Percentiles rank a stretch among this genome's conserved stretches.
Evolutionary conservation across 768 basidiomycete genomes (phyloP).

Genomic region (Calocybe gangraenosa): DNA sequence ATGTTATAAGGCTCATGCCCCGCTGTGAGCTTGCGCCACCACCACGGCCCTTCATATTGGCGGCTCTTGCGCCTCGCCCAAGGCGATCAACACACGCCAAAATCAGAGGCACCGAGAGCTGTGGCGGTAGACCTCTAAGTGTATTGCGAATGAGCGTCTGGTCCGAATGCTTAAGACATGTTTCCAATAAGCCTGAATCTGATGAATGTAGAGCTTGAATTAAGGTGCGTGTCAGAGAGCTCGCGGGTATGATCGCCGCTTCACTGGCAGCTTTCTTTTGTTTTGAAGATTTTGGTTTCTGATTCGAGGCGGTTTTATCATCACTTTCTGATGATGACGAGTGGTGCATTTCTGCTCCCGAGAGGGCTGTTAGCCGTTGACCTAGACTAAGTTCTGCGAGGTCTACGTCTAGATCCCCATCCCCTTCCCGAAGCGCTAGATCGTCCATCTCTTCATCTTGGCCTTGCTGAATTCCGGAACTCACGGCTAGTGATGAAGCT

Average conservation of each 20-base stretch:
- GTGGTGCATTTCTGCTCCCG: slow-evolving; percentile 41
- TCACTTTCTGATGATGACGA: slow-evolving; percentile 54
- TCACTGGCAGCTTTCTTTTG: slow-evolving; percentile 26
- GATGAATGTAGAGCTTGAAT: slow-evolving; percentile 96
- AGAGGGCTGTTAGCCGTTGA: slow-evolving; percentile 77
- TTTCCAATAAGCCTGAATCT: slow-evolving; percentile 83
- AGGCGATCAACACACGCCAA: slow-evolving; percentile 87
- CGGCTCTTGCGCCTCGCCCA: slow-evolving; percentile 67
- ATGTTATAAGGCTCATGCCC: slow-evolving; percentile 63
- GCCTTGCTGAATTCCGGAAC: slow-evolving; percentile 63
- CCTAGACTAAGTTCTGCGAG: slow-evolving; percentile 90
- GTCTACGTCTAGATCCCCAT: slow-evolving; percentile 75
- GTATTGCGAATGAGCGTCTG: slow-evolving; percentile 81
- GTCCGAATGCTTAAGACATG: slow-evolving; percentile 82
- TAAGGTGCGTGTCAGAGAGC: slow-evolving; percentile 88
- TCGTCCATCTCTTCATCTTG: slow-evolving; percentile 56
- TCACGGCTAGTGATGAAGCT: slow-evolving; percentile 52
- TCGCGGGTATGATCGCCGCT: slow-evolving; percentile 56
- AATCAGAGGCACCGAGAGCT: slow-evolving; percentile 81
- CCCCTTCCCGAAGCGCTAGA: slow-evolving; percentile 42
- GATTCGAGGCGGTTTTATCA: slow-evolving; percentile 23
- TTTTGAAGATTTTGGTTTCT: slow-evolving; percentile 24
- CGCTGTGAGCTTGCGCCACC: slow-evolving; percentile 78
- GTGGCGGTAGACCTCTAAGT: slow-evolving; percentile 79
- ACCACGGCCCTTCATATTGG: slow-evolving; percentile 72